Conservation (phyloP, 2,329 filamentous ascomycete genomes). For the Plectosphaerella cucumerina region DNA sequence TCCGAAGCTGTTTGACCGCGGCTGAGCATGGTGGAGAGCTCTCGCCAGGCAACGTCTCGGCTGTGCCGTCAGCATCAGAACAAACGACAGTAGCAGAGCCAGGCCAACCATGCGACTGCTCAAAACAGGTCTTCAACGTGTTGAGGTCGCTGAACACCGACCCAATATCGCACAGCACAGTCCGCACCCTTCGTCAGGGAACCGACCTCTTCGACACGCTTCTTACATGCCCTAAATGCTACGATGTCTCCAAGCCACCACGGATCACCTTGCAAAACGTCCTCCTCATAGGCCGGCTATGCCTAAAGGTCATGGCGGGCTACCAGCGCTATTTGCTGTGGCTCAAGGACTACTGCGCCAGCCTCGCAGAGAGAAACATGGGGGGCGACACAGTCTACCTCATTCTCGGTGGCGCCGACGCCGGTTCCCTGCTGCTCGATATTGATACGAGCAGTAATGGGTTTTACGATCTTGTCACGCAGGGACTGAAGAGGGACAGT, state of each 20-base stretch:
- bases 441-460: not conserved
- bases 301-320: constrained; percentile 18
- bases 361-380: constrained; percentile 10
- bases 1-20: constrained; percentile 12
- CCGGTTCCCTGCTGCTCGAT: not conserved
- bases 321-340: constrained; percentile 21
- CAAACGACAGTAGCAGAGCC: not conserved
- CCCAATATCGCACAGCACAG: not conserved
- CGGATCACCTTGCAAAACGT: constrained; percentile 22
- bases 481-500: constrained; percentile 9
- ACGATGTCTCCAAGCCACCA: constrained; percentile 21
- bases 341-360: constrained; percentile 9
- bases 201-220: constrained; percentile 14
- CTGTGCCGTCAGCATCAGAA: too few species aligned
- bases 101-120: not conserved
- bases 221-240: constrained; percentile 19
- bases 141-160: not conserved
- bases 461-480: not conserved
- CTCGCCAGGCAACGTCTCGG: not conserved
- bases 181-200: not conserved
- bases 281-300: constrained; percentile 20
- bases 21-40: not conserved
- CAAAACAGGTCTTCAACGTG: not conserved
- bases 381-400: constrained; percentile 2
- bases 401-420: not conserved